These are phyloP conservation scores for Pseudogymnoascus sp. DNA, from an alignment of 2,329 filamentous ascomycete species.

Conservation along the genomic window DNA sequence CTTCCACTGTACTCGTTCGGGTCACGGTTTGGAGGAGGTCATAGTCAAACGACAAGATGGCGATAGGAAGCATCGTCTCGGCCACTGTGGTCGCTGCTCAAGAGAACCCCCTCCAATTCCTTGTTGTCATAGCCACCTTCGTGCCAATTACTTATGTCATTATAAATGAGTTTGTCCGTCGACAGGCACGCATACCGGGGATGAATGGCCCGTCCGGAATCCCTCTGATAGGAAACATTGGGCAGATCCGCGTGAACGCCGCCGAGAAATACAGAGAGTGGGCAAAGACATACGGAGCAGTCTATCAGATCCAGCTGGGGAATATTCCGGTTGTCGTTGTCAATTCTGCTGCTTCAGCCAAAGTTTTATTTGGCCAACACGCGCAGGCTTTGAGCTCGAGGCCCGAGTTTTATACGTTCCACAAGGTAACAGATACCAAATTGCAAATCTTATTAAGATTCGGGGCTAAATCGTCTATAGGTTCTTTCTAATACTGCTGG, in stretches of 20 bases:
- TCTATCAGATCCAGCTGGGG: conserved; percentile 52
- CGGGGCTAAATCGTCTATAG: conserved; percentile 27
- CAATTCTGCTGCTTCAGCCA: conserved; percentile 46
- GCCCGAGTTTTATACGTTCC: conserved; percentile 53
- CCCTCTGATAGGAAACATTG: conserved; percentile 49
- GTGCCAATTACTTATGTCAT: conserved; percentile 19
- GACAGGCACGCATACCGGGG: conserved; percentile 34
- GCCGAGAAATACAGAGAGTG: conserved; percentile 50
- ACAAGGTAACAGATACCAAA: conserved; percentile 37
- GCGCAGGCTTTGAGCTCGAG: conserved; percentile 47
- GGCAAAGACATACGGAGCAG: conserved; percentile 42
- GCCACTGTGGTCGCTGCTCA: neutral
- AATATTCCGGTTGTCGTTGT: conserved; percentile 51
- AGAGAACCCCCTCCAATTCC: conserved; percentile 13
- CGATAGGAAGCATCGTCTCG: conserved; percentile 16
- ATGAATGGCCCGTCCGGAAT: conserved; percentile 43
- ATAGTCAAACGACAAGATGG: conserved; percentile 14
- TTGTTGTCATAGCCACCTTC: conserved; percentile 10
- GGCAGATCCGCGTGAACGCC: conserved; percentile 47
- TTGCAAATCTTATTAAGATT: neutral
- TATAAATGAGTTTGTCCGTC: conserved; percentile 19
- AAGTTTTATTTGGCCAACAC: conserved; percentile 44
- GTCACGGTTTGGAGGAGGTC: neutral
- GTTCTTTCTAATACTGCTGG: conserved; percentile 58
- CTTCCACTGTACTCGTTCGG: neutral